These are phyloP conservation scores for Hyaloperonospora arabidopsidis DNA, from an alignment of 352 stramenopile genomes.

Conservation along the genomic window DNA sequence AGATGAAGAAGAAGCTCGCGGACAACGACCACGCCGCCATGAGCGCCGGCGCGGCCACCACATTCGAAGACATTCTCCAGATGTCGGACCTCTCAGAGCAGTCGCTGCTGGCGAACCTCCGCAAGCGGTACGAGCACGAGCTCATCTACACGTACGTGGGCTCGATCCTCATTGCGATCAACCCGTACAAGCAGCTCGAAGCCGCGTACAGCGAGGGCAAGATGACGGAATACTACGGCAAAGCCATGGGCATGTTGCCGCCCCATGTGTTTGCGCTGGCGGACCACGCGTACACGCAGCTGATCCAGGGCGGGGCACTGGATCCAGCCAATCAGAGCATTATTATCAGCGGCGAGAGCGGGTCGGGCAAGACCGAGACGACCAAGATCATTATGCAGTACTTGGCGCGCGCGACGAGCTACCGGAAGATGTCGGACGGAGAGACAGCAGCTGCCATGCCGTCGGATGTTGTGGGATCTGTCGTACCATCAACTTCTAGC, in stretches of 20 bases:
- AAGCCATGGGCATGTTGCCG: conserved; percentile 66
- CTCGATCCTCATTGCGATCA: conserved; percentile 87
- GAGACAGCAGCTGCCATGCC: conserved; percentile 4
- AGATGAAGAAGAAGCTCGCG: conserved; percentile 83
- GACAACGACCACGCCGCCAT: conserved; percentile 45
- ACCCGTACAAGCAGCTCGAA: conserved; percentile 84
- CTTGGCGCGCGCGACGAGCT: conserved; percentile 68
- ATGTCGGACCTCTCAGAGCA: conserved; percentile 87
- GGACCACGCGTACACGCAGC: conserved; percentile 83
- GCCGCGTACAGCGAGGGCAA: conserved; percentile 56
- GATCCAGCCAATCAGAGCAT: conserved; percentile 87
- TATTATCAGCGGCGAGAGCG: conserved; percentile 89
- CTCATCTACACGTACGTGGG: conserved; percentile 92
- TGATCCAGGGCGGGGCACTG: conserved; percentile 76
- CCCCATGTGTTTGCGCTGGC: conserved; percentile 88
- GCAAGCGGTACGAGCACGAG: conserved; percentile 87
- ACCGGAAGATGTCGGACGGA: conserved; percentile 37
- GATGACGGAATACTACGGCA: conserved; percentile 87
- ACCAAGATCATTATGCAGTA: conserved; percentile 92
- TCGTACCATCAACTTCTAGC: conserved; percentile 1
- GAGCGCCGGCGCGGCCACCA: conserved; percentile 34
- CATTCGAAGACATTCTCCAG: conserved; percentile 85
- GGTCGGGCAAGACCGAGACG: conserved; percentile 86
- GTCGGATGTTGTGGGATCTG: no score
- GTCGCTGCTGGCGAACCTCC: conserved; percentile 85